Base-by-base conservation (phyloP, 495 filamentous ascomycete species). In the Friedmanniomyces endolithicus region DNA sequence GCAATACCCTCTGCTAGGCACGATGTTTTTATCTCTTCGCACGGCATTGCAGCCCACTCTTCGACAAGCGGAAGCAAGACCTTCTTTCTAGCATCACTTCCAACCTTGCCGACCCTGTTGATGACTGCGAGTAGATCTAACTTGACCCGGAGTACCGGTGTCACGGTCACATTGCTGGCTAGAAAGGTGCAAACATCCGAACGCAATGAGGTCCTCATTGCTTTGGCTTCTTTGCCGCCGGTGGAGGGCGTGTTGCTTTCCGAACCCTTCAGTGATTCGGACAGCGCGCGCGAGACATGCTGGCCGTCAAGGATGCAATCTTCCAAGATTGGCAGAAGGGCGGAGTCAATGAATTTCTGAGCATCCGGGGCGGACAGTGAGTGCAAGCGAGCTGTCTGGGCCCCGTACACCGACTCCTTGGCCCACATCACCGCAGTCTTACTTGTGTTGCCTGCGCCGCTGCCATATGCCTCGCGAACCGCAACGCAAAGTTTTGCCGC, bases 301-400 rank as follows among this genome's bases (percentile, higher is more conserved):
- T 41, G 34, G 33, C 77, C 68, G 64, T 95, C 88, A 19, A 94
- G 70, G 11, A 87, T 75, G 61, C 82, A 90, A 67, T 95, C 90
- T 63, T 95, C 89, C 17, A 96, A 63, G 6, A 72, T 77, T 1
- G 85, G 83, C 22, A 86, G 63, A 31, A 96, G 66, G 23, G 83
- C 70, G 19, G 75, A 77, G 17, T 76, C 69, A 8, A 95, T 58
- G 11, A 95, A 69, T 47, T 78, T 78, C 19, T 75, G 65, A 1
- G 68, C 70, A 43, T 83, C 78, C 16, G 78, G 74, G 2, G 60
- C 56, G 31, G 78, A 68, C n/a, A 95, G 35, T 9, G 11, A 1
- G 43, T 52, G 45, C 9, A 44, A 33, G 20, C 11, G 24, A 20
- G 39, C 11, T 8, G 41, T 39, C 11, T 11, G 6, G 2, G 43